Percentiles rank a stretch among this genome's conserved stretches.
phyloP scores from a whole-genome alignment of 805 yeast species.

The Alloascoidea africana region DNA sequence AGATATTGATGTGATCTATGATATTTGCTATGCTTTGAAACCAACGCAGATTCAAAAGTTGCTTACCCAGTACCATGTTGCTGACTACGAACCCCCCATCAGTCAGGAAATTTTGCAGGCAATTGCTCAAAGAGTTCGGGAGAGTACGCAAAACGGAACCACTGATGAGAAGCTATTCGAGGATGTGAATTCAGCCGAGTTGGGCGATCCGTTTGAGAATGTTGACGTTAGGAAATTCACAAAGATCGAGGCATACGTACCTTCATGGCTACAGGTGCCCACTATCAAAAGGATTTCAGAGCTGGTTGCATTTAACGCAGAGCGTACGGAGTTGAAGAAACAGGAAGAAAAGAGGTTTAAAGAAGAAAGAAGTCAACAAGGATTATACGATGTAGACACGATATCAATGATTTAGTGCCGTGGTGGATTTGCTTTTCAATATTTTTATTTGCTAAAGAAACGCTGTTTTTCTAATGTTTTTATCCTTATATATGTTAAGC shows the following conservation, averaged over 20 bases:
- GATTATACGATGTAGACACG: no score
- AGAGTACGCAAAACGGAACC: constrained; percentile 35
- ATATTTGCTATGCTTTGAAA: constrained; percentile 84
- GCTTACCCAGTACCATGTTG: constrained; percentile 75
- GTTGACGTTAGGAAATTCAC: constrained; percentile 65
- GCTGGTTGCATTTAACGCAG: constrained; percentile 66
- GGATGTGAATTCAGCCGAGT: constrained; percentile 47
- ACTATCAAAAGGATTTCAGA: constrained; percentile 68
- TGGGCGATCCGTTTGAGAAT: constrained; percentile 70
- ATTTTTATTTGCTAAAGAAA: no score
- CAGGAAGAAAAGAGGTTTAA: not conserved
- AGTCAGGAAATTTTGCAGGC: constrained; percentile 66
- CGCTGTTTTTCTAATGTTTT: no score
- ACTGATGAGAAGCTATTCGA: constrained; percentile 19
- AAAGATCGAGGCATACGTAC: constrained; percentile 76
- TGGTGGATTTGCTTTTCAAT: no score
- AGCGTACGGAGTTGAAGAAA: not conserved
- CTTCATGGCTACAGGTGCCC: constrained; percentile 80
- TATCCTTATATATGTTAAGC: no score
- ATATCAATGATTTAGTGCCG: no score
- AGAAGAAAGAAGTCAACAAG: constrained; percentile 5
- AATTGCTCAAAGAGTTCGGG: constrained; percentile 37
- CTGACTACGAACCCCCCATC: constrained; percentile 90
- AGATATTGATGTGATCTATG: constrained; percentile 85
- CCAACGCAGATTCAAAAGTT: constrained; percentile 94